Percentiles rank a stretch among this genome's conserved stretches.
These are phyloP conservation scores for Punctularia strigosozonata DNA, from an alignment of 768 basidiomycete species.

Conservation along the genomic window DNA sequence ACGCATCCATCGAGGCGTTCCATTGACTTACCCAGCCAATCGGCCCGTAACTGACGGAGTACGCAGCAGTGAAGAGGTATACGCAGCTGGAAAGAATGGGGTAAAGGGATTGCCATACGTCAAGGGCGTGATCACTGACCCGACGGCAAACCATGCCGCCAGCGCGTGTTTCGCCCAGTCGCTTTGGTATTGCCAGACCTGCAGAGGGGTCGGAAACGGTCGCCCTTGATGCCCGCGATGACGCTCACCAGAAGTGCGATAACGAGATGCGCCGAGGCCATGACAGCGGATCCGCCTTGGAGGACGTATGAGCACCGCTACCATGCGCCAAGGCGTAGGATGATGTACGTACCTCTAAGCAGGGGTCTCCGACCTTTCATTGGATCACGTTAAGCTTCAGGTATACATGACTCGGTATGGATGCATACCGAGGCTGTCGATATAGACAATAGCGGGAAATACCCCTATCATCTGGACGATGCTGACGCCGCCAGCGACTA, in stretches of 20 bases:
- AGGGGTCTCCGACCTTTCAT: conserved; percentile 50
- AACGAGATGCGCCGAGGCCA: conserved; percentile 51
- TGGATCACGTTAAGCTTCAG: neutral
- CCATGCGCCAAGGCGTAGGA: conserved; percentile 1
- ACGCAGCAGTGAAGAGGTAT: conserved; percentile 67
- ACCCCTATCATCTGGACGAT: conserved; percentile 71
- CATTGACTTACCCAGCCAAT: too few species aligned
- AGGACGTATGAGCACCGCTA: neutral
- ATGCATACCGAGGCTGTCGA: conserved; percentile 49
- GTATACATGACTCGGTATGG: neutral
- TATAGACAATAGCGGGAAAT: conserved; percentile 57
- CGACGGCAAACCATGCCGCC: conserved; percentile 63
- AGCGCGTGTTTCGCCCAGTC: conserved; percentile 47
- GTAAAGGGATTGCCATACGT: neutral
- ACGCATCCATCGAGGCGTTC: too few species aligned
- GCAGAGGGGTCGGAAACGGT: conserved; percentile 2
- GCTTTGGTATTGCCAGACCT: conserved; percentile 37
- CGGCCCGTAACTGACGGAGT: conserved; percentile 69
- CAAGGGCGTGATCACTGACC: conserved; percentile 10
- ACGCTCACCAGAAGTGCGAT: conserved; percentile 50
- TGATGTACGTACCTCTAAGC: conserved; percentile 29
- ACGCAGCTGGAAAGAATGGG: conserved; percentile 24
- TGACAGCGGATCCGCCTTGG: conserved; percentile 43
- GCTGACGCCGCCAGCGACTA: conserved; percentile 72
- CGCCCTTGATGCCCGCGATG: neutral